Evolutionary conservation across 176 grass and related monocot species (phyloP).

Genomic region (Stipa capillata): DNA sequence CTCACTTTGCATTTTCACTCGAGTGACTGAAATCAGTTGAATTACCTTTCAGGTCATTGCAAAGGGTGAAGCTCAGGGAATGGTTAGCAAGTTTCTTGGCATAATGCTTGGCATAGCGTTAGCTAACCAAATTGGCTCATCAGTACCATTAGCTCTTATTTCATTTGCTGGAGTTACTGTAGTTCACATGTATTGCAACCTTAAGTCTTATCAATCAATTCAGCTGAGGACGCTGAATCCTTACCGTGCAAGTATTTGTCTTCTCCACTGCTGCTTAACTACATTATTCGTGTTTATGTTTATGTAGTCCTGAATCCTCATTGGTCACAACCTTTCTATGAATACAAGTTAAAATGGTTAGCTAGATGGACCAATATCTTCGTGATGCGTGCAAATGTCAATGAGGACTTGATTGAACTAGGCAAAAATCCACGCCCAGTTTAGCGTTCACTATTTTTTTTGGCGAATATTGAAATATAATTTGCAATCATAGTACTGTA

Average conservation of each 20-base stretch:
- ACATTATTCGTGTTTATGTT: neutral
- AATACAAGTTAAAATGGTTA: neutral
- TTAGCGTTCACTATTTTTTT: neutral
- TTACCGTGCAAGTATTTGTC: slow-evolving; percentile 77
- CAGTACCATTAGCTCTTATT: slow-evolving; percentile 81
- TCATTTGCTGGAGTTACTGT: slow-evolving; percentile 73
- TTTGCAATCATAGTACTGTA: neutral
- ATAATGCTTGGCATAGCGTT: slow-evolving; percentile 84
- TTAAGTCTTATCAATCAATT: slow-evolving; percentile 94
- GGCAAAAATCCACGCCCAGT: neutral
- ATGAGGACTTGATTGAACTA: neutral
- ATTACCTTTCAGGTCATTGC: slow-evolving; percentile 77
- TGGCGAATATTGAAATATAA: neutral
- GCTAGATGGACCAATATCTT: neutral
- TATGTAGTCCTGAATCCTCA: neutral
- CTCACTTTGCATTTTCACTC: neutral
- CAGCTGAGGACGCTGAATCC: slow-evolving; percentile 93
- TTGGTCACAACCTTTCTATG: neutral
- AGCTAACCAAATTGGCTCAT: slow-evolving; percentile 72
- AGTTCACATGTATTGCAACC: slow-evolving; percentile 98
- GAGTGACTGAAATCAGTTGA: neutral
- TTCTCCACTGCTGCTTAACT: slow-evolving; percentile 7
- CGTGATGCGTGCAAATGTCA: neutral
- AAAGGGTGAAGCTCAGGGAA: slow-evolving; percentile 99
- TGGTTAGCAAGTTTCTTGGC: slow-evolving; percentile 96